phyloP scores from a whole-genome alignment of 208 protist genomes.

The Trypanosoma rangeli region DNA sequence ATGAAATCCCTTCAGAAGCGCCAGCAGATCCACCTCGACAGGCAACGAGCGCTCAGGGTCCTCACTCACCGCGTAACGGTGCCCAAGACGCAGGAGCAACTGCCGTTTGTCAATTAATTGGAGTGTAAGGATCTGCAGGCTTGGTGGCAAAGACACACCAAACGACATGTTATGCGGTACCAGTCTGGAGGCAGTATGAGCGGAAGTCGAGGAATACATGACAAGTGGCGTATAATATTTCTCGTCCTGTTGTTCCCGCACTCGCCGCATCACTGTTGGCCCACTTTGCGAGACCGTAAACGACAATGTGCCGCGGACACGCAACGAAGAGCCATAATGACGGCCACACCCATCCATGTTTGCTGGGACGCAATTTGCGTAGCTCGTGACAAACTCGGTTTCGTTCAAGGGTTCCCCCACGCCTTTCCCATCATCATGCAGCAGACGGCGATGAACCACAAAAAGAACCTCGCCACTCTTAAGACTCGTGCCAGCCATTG shows the following conservation, averaged over 20 bases:
- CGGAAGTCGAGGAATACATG: neutral
- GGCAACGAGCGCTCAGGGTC: constrained; percentile 17
- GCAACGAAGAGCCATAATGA: constrained; percentile 8
- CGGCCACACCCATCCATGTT: neutral
- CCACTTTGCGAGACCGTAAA: constrained; percentile 1
- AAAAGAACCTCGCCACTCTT: constrained; percentile 33
- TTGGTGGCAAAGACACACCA: constrained; percentile 1
- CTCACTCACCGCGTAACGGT: constrained; percentile 27
- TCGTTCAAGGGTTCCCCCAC: constrained; percentile 46
- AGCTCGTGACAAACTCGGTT: constrained; percentile 18
- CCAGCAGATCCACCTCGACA: constrained; percentile 17
- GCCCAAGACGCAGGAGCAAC: constrained; percentile 23
- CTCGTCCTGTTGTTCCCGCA: constrained; percentile 22
- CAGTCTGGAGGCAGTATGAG: neutral
- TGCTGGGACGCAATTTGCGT: neutral
- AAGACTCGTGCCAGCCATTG: constrained; percentile 34
- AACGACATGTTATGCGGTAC: neutral
- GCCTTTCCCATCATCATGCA: constrained; percentile 35
- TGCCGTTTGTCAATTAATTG: constrained; percentile 23
- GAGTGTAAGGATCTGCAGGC: constrained; percentile 25
- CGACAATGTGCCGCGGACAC: constrained; percentile 12
- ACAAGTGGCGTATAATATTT: constrained; percentile 21
- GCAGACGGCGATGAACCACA: constrained; percentile 37
- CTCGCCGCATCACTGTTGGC: constrained; percentile 11
- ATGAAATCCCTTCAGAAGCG: constrained; percentile 4